Conservation (phyloP, 495 filamentous ascomycete species). For the Penicillium desertorum region DNA sequence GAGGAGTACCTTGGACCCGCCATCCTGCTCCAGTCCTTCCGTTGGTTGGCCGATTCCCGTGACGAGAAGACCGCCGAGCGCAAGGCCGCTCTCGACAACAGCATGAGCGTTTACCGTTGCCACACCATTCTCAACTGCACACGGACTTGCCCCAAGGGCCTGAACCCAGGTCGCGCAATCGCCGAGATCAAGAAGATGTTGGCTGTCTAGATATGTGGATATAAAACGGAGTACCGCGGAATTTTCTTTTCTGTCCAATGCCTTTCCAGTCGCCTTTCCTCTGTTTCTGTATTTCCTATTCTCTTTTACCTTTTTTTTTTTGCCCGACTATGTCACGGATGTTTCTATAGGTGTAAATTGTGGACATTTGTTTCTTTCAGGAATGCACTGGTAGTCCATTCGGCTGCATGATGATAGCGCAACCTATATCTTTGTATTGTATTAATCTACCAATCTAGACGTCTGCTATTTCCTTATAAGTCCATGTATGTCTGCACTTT, state of each 20-base stretch:
- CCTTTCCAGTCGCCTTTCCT: constrained; percentile 31
- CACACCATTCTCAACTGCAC: constrained; percentile 99
- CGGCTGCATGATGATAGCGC: constrained; percentile 15
- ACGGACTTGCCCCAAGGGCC: constrained; percentile 93
- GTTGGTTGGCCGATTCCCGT: constrained; percentile 90
- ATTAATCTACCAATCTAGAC: constrained; percentile 5
- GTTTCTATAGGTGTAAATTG: constrained; percentile 53
- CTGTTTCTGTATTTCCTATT: constrained; percentile 23
- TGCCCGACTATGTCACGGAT: constrained; percentile 39
- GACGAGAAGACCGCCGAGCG: constrained; percentile 85
- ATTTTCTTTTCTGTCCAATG: constrained; percentile 34
- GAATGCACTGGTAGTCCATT: constrained; percentile 31
- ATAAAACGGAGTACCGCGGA: constrained; percentile 37
- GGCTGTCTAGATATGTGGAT: constrained; percentile 49
- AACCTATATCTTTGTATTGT: constrained; percentile 2
- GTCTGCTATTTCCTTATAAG: not conserved
- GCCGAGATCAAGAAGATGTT: constrained; percentile 98
- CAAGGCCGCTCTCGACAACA: constrained; percentile 90
- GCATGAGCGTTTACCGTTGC: constrained; percentile 97
- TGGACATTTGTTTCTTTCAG: constrained; percentile 39
- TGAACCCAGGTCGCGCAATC: constrained; percentile 93
- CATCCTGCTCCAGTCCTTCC: constrained; percentile 92
- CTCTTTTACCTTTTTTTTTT: constrained; percentile 25
- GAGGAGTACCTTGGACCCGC: constrained; percentile 98
- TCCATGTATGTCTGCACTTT: not conserved